These are phyloP conservation scores for Fusarium sp. DNA, from an alignment of 2,329 filamentous ascomycete genomes.

Conservation along the genomic window DNA sequence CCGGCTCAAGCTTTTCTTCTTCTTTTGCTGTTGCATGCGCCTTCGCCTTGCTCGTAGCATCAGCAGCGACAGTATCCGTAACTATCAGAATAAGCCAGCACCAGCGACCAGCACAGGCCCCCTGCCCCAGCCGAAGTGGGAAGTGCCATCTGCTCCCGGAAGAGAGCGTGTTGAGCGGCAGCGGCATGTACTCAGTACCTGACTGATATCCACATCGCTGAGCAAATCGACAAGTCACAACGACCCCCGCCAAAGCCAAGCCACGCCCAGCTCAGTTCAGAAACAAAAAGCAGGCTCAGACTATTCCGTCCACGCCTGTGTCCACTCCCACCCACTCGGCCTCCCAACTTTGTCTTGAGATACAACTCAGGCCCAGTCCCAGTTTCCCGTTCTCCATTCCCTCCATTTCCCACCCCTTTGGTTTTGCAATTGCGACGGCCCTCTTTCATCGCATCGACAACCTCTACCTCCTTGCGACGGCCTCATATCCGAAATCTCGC, in stretches of 20 bases:
- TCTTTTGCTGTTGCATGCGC: constrained; percentile 29
- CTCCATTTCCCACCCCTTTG: constrained; percentile 37
- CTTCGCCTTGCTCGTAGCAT: constrained; percentile 28
- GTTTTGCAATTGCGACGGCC: constrained; percentile 45
- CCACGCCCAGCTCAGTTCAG: constrained; percentile 25
- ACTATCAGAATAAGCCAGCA: neutral
- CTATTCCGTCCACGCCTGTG: constrained; percentile 42
- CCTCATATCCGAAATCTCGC: constrained; percentile 17
- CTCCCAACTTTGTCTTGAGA: constrained; percentile 45
- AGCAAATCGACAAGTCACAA: constrained; percentile 27
- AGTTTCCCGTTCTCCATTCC: constrained; percentile 41
- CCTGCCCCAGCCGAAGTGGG: constrained; percentile 31
- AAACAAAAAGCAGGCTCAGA: constrained; percentile 36
- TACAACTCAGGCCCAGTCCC: constrained; percentile 46
- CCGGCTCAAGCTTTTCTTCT: constrained; percentile 44
- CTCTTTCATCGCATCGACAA: constrained; percentile 38
- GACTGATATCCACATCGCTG: neutral
- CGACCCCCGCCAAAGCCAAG: constrained; percentile 27
- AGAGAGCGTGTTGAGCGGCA: constrained; percentile 17
- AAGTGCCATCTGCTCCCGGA: constrained; percentile 39
- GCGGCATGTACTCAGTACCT: constrained; percentile 24
- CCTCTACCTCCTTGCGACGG: constrained; percentile 26
- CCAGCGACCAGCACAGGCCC: constrained; percentile 29
- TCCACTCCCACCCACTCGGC: constrained; percentile 36
- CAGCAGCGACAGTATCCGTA: constrained; percentile 9